phyloP scores from a whole-genome alignment of 2,329 filamentous ascomycete genomes.

The Cryphonectria carpinicola region DNA sequence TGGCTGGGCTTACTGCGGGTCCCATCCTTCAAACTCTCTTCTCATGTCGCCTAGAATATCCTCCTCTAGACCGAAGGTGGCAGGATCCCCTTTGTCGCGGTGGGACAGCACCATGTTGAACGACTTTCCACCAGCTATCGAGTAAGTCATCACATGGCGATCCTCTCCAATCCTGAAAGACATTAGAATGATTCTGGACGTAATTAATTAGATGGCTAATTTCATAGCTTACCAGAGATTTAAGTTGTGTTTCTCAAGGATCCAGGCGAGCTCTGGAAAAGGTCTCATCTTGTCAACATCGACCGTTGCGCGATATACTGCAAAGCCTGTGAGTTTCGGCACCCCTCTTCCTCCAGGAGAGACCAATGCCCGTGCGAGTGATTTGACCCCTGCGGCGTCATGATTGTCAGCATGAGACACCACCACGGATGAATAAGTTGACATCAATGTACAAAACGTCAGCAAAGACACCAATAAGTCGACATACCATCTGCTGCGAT shows the following conservation, averaged over 20 bases:
- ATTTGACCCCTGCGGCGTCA: slow-evolving; percentile 36
- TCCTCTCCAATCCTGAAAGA: slow-evolving; percentile 43
- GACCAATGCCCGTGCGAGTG: slow-evolving; percentile 33
- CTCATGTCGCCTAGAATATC: slow-evolving; percentile 39
- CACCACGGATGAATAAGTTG: neutral
- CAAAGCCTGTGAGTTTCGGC: slow-evolving; percentile 41
- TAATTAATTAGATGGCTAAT: neutral
- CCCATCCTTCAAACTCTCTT: slow-evolving; percentile 40
- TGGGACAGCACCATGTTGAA: slow-evolving; percentile 54
- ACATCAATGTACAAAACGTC: no score
- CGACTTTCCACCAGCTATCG: slow-evolving; percentile 45
- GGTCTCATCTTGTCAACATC: slow-evolving; percentile 42
- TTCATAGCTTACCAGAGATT: slow-evolving; percentile 42
- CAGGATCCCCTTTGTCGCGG: slow-evolving; percentile 41
- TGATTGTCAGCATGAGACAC: neutral
- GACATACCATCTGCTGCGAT: slow-evolving; percentile 42
- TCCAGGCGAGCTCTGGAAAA: slow-evolving; percentile 43
- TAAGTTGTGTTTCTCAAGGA: slow-evolving; percentile 43
- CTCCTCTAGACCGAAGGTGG: slow-evolving; percentile 35
- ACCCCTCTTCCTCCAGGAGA: slow-evolving; percentile 24
- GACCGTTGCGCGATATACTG: slow-evolving; percentile 47
- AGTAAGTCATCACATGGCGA: slow-evolving; percentile 51
- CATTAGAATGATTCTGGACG: neutral
- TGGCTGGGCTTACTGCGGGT: slow-evolving; percentile 35
- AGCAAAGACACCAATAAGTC: neutral